Percentiles rank a stretch among this genome's conserved stretches.
These are phyloP conservation scores for Erodium moschatum DNA, from an alignment of 441 rosid genomes.

Conservation along the genomic window DNA sequence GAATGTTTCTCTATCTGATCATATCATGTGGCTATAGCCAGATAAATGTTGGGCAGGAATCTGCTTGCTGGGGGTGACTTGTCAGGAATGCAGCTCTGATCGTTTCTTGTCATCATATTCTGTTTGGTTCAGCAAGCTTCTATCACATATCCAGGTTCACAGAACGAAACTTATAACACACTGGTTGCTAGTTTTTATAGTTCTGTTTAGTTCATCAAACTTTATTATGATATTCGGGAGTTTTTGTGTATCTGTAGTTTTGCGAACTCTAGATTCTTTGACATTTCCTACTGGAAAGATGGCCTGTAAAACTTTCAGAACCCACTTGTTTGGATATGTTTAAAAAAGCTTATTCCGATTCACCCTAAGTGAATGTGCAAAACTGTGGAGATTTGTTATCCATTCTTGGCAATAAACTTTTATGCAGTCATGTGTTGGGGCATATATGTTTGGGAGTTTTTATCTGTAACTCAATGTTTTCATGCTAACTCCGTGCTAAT, in stretches of 20 bases:
- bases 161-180: constrained; percentile 1
- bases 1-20: constrained; percentile 16
- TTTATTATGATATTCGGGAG: neutral
- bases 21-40: constrained; percentile 41
- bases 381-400: neutral
- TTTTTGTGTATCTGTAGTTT: neutral
- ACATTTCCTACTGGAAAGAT: neutral
- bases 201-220: neutral
- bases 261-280: neutral
- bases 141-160: constrained; percentile 49
- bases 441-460: neutral
- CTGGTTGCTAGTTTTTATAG: neutral
- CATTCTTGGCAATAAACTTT: neutral
- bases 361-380: neutral
- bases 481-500: neutral
- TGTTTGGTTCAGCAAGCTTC: constrained; percentile 54
- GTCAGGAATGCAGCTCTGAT: constrained; percentile 56
- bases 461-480: neutral
- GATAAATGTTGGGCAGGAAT: constrained; percentile 80
- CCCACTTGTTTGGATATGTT: neutral
- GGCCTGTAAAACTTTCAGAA: neutral
- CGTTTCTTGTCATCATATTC: constrained; percentile 55
- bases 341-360: neutral
- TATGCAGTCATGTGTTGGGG: neutral
- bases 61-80: constrained; percentile 68